These are phyloP conservation scores for Sinapis alba DNA, from an alignment of 441 rosid genomes.

Conservation along the genomic window DNA sequence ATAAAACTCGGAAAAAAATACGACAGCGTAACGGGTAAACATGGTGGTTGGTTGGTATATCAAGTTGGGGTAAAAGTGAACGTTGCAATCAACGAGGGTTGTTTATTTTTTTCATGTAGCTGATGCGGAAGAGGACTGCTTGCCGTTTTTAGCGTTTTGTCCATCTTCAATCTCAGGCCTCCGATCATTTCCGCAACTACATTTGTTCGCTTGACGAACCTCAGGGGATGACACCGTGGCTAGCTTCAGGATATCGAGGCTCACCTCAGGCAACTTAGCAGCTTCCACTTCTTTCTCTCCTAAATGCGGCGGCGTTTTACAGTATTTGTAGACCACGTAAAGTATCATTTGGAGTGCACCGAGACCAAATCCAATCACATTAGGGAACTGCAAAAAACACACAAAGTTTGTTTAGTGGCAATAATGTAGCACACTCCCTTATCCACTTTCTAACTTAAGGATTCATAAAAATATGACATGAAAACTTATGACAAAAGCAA, in stretches of 20 bases:
- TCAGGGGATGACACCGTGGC: constrained; percentile 31
- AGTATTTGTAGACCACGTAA: constrained; percentile 45
- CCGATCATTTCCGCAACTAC: constrained; percentile 33
- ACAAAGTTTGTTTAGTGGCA: neutral
- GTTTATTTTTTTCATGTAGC: constrained; percentile 22
- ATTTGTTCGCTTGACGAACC: constrained; percentile 33
- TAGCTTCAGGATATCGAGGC: constrained; percentile 39
- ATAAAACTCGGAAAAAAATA: constrained; percentile 37
- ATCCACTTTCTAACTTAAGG: neutral
- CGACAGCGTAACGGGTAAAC: constrained; percentile 32
- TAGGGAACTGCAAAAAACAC: constrained; percentile 49
- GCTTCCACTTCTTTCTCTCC: constrained; percentile 45
- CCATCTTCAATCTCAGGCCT: constrained; percentile 35
- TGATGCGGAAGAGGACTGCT: constrained; percentile 32
- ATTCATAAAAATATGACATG: neutral
- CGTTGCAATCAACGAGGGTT: constrained; percentile 2
- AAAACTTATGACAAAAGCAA: constrained; percentile 5
- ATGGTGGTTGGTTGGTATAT: constrained; percentile 27
- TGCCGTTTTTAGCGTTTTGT: constrained; percentile 22
- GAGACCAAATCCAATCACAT: constrained; percentile 50
- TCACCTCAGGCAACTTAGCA: constrained; percentile 38
- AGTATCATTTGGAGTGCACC: constrained; percentile 61
- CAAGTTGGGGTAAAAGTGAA: constrained; percentile 32
- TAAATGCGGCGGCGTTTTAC: constrained; percentile 44
- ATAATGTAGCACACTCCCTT: constrained; percentile 9